Base-by-base conservation (phyloP, 2,329 filamentous ascomycete genomes). In the Colletotrichum phormii region DNA sequence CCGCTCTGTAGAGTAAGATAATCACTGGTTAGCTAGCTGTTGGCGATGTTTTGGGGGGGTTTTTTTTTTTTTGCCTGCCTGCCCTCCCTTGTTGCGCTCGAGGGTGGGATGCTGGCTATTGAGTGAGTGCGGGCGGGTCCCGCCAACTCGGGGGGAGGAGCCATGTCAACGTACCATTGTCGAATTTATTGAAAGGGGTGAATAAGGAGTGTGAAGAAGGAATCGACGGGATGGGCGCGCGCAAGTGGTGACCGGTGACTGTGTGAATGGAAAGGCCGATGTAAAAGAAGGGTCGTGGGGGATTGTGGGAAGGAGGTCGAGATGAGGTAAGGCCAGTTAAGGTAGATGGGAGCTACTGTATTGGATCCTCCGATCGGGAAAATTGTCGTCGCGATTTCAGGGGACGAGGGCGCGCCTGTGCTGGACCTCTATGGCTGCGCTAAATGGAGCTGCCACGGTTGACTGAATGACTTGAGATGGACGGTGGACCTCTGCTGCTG, bases 1-100 rank as follows among this genome's bases (percentile, higher is more conserved):
- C 97, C 97, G 86, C 98, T 93, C 97, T 99, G 83, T 15, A 31
- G 13, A 15, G 26, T 26, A 49, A 33, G 3, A 61, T 15, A 9
- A 60, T 37, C 60, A 53, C 22, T 35, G 55, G 64, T 72, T 70
- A 71, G 63, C 57, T 53, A 64, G 26, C 9, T 35, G 29, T 51
- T 31, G 18, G 7, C 31, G 6, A 61, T 24, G 35, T 18, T 31
- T 22, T 15, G 42, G 37, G n/a, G n/a, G n/a, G n/a, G n/a, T n/a
- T n/a, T n/a, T n/a, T n/a, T n/a, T n/a, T 33, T 26, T 37, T 11
- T 22, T 15, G 59, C 64, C 35, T 31, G 26, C 4, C 13, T 42
- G 13, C 37, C 29, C 61, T 64, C 67, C 66, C 71, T 64, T 73
- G 61, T 33, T 65, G 61, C 33, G 46, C 71, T 15, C 31, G 49